Base-by-base conservation (phyloP, 1,284 basidiomycete genomes). In the Grifola frondosa region DNA sequence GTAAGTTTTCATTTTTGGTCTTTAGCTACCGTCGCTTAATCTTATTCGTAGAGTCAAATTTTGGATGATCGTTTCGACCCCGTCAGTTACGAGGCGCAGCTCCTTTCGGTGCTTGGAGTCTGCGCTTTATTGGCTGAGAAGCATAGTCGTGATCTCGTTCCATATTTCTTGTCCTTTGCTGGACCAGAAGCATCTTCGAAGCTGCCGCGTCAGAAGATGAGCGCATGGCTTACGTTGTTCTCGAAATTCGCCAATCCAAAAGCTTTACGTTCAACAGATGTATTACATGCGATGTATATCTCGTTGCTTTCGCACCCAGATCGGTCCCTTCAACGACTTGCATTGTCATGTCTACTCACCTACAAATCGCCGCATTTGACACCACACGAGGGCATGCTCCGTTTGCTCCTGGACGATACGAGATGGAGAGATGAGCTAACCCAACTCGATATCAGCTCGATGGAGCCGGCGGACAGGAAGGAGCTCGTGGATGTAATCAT, bases 181-280 rank as follows among this genome's bases (percentile, higher is more conserved):
- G 67, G 66, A 63, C 62, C 66, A 0, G 54, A 68, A n/a, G 64
- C 63, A 15, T 58, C 65, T 3, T 61, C 69, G 5, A 74, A 68
- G 43, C 65, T 83, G 10, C 66, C 78, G 5, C 71, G 75, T 41
- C 64, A 71, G n/a, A 82, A 78, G 54, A 77, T 93, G 21, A 73
- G 66, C 15, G 73, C 79, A 2, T 97, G 91, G 84, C 81, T 99
- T 20, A 80, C 81, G 24, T 75, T 99, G 2, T 90, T 98, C 61
- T 78, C 88, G 44, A 95, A 93, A 62, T 91, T 99, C 62, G 71
- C 71, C 55, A 97, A 97, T 59, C 94, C 94, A 9, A 95, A 93
- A 65, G 89, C 91, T 0, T 72, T 97, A 1, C 80, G 82, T 57
- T 77, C 81, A 4, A 79, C 90, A 0, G 75, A 84, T 9, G 77